These are phyloP conservation scores for Sambucus nigra DNA, from an alignment of 129 eudicot genomes.

Conservation along the genomic window DNA sequence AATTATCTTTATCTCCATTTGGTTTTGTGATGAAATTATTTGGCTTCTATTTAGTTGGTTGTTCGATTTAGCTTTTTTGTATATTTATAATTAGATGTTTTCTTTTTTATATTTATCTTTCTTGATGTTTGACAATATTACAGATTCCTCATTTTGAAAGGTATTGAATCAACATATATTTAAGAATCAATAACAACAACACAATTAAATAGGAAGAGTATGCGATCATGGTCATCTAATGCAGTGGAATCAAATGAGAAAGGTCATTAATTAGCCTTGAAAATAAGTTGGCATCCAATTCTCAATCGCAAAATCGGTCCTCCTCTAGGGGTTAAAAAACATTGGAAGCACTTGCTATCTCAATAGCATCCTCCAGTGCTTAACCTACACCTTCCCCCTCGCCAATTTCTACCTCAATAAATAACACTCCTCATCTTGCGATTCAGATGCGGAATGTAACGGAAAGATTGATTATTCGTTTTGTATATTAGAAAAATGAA, in stretches of 20 bases:
- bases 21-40: no score
- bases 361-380: slow-evolving; percentile 93
- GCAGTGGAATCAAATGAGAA: slow-evolving; percentile 47
- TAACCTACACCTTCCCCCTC: slow-evolving; percentile 93
- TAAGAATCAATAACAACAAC: no score
- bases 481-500: slow-evolving; percentile 77
- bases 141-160: no score
- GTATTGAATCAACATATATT: no score
- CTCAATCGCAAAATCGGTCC: slow-evolving; percentile 56
- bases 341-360: slow-evolving; percentile 91
- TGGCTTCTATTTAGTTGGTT: no score
- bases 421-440: slow-evolving; percentile 61
- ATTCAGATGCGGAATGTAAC: slow-evolving; percentile 38
- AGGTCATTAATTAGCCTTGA: slow-evolving; percentile 59
- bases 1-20: no score
- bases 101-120: no score
- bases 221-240: slow-evolving; percentile 60
- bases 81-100: no score
- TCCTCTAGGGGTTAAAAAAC: slow-evolving; percentile 79
- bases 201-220: slow-evolving; percentile 11
- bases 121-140: no score
- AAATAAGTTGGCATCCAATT: slow-evolving; percentile 80
- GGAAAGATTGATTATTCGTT: slow-evolving; percentile 82
- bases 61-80: no score
- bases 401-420: slow-evolving; percentile 75